Percentiles rank a stretch among this genome's conserved stretches.
These are phyloP conservation scores for Amesomyces nigricolor DNA, from an alignment of 2,329 filamentous ascomycete species.

Conservation along the genomic window DNA sequence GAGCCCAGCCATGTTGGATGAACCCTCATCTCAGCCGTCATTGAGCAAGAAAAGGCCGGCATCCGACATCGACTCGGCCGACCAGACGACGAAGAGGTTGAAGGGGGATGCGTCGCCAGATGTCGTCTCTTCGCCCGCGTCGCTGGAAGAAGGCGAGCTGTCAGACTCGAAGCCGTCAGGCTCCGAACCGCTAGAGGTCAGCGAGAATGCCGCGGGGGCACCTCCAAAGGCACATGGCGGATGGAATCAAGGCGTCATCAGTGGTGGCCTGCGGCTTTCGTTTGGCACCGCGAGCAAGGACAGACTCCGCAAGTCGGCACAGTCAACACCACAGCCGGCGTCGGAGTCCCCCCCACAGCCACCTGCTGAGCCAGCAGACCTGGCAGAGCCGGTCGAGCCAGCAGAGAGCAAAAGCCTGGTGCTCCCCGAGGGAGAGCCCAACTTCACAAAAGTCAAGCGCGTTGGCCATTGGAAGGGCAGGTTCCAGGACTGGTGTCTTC, in stretches of 20 bases:
- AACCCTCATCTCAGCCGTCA: background rate
- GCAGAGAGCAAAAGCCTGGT: conserved; percentile 4
- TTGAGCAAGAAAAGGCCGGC: conserved; percentile 9
- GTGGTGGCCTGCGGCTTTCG: conserved; percentile 26
- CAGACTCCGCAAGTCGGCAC: background rate
- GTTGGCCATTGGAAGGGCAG: conserved; percentile 15
- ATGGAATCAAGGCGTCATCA: conserved; percentile 29
- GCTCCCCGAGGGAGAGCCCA: conserved; percentile 10
- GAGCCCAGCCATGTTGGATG: background rate
- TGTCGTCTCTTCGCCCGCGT: background rate
- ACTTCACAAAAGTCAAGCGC: background rate
- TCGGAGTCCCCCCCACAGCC: background rate
- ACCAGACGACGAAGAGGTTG: conserved; percentile 3
- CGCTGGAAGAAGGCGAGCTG: background rate
- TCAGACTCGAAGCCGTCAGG: background rate
- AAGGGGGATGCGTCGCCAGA: background rate
- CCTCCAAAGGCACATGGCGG: conserved; percentile 14
- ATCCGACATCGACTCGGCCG: background rate
- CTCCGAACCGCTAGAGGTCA: background rate
- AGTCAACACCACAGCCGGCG: background rate
- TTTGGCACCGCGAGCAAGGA: conserved; percentile 20
- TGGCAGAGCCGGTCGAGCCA: background rate
- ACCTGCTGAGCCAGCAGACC: background rate
- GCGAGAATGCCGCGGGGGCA: background rate
- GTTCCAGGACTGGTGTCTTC: conserved; percentile 17